phyloP scores from a whole-genome alignment of 2,329 filamentous ascomycete species.

The Escovopsis weberi region DNA sequence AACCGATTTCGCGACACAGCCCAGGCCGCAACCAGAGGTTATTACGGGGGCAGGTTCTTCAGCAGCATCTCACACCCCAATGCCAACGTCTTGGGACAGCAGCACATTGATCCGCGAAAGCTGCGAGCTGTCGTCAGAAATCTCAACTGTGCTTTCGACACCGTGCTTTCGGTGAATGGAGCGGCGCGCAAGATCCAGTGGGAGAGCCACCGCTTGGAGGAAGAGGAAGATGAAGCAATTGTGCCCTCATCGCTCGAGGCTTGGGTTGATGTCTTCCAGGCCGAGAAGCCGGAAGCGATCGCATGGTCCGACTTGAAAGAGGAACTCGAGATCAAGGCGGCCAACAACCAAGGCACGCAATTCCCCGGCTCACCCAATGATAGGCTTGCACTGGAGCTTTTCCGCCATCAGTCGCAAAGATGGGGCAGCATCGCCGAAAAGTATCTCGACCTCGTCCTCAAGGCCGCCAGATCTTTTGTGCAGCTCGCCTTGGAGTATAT shows the following conservation, averaged over 20 bases:
- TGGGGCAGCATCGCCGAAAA: conserved; percentile 24
- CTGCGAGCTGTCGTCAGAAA: conserved; percentile 17
- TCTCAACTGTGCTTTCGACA: conserved; percentile 17
- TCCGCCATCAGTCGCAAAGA: conserved; percentile 22
- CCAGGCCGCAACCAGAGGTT: conserved; percentile 13
- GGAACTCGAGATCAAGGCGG: conserved; percentile 18
- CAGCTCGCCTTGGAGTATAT: conserved; percentile 21
- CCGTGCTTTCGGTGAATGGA: conserved; percentile 13
- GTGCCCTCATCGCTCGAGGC: neutral
- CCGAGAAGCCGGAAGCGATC: conserved; percentile 14
- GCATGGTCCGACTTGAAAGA: conserved; percentile 7
- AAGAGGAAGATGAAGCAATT: neutral
- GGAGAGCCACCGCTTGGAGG: neutral
- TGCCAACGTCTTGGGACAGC: neutral
- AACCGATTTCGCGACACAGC: conserved; percentile 19
- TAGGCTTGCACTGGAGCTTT: conserved; percentile 23
- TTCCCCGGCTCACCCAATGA: conserved; percentile 24
- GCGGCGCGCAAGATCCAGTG: conserved; percentile 7
- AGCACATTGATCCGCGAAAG: conserved; percentile 7
- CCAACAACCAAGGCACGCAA: conserved; percentile 24
- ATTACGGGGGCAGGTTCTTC: conserved; percentile 24
- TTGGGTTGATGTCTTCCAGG: conserved; percentile 5
- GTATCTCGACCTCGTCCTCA: conserved; percentile 19
- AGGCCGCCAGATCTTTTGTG: conserved; percentile 20
- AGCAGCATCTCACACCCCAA: conserved; percentile 8